Evolutionary conservation across 805 yeast genomes (phyloP).

Genomic region (Hanseniaspora valbyensis): DNA sequence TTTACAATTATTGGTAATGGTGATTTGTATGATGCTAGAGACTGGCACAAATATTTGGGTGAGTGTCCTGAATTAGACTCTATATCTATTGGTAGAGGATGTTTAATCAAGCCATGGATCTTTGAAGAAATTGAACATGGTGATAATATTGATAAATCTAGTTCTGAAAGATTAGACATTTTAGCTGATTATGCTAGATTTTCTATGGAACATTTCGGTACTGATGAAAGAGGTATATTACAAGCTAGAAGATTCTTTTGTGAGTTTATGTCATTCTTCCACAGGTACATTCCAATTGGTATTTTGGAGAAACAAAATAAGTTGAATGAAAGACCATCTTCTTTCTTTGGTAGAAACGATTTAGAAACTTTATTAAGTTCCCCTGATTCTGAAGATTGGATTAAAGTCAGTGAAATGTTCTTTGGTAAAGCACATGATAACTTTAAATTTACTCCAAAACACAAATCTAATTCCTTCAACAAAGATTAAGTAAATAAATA

Average conservation of each 20-base stretch:
- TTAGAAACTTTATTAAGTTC: conserved; percentile 82
- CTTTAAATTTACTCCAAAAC: conserved; percentile 83
- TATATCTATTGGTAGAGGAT: conserved; percentile 97
- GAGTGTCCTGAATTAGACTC: conserved; percentile 59
- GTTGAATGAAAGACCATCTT: conserved; percentile 85
- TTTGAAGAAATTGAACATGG: conserved; percentile 87
- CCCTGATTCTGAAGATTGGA: conserved; percentile 84
- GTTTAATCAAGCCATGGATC: conserved; percentile 96
- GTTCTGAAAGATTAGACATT: conserved; percentile 78
- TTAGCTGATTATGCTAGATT: conserved; percentile 57
- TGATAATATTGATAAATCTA: conserved; percentile 81
- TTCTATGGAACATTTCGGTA: conserved; percentile 95
- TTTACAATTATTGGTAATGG: too few relatives aligned
- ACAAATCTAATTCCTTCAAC: conserved; percentile 69
- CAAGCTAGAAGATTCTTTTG: conserved; percentile 82
- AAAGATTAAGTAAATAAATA: too few relatives aligned
- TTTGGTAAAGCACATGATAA: conserved; percentile 70
- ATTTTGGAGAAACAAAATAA: conserved; percentile 83
- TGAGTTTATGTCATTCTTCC: conserved; percentile 88
- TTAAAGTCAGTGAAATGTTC: conserved; percentile 88
- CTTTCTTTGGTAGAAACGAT: conserved; percentile 87
- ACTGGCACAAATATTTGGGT: conserved; percentile 65
- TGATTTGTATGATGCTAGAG: conserved; percentile 75
- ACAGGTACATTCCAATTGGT: conserved; percentile 90
- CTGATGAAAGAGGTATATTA: conserved; percentile 88